A percentile compares a stretch with the other conserved stretches of the same genome.
Evolutionary conservation across 78 protist species (phyloP).

Genomic region (Pigoraptor vietnamica): DNA sequence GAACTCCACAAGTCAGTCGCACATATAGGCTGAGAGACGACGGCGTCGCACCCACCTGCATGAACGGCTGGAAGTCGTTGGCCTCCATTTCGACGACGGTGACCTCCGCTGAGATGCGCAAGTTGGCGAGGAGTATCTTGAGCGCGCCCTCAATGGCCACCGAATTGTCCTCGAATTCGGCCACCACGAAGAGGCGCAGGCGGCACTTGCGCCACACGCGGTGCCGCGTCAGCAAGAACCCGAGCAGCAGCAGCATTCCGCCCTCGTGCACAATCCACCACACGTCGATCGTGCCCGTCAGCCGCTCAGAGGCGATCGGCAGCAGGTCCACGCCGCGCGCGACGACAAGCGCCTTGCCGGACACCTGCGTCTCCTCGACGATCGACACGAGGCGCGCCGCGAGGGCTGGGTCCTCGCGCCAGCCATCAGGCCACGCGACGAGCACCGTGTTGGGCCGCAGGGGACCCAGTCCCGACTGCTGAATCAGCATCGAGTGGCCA

Average conservation of each 20-base stretch:
- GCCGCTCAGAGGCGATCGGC: neutral
- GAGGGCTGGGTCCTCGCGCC: neutral
- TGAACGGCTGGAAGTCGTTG: neutral
- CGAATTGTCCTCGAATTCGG: neutral
- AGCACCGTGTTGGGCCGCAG: slow-evolving; percentile 46
- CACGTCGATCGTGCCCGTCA: slow-evolving; percentile 37
- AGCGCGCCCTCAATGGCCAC: neutral
- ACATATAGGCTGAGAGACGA: neutral
- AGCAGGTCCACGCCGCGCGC: no score
- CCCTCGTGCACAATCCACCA: slow-evolving; percentile 68
- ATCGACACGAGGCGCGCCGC: neutral
- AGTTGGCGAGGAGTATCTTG: neutral
- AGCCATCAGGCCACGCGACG: slow-evolving; percentile 5
- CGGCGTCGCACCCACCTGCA: neutral
- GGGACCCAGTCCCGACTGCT: slow-evolving; percentile 38
- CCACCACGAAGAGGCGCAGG: slow-evolving; percentile 41
- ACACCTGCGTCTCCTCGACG: neutral
- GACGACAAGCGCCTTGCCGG: neutral
- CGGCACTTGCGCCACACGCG: slow-evolving; percentile 25
- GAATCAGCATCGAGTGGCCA: slow-evolving; percentile 10
- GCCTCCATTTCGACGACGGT: slow-evolving; percentile 6
- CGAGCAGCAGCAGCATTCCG: slow-evolving; percentile 35
- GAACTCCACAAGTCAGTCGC: neutral
- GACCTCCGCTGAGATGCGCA: slow-evolving; percentile 22
- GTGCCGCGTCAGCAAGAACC: slow-evolving; percentile 27